phyloP scores from a whole-genome alignment of 805 yeast genomes.

The Soucietia sequanensis region DNA sequence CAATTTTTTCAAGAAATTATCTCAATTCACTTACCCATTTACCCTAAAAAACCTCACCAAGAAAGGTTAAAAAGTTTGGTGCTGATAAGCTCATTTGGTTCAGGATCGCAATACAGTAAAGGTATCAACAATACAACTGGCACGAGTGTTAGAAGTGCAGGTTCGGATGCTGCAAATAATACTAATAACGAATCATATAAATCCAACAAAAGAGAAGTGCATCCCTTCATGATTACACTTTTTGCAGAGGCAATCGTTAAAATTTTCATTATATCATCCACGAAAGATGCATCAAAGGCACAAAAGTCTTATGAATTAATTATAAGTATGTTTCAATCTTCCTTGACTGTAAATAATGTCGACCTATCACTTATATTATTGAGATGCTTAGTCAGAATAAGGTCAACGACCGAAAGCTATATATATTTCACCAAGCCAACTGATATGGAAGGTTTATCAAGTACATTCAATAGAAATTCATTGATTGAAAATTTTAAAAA shows the following conservation, averaged over 20 bases:
- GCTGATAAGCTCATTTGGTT: slow-evolving; percentile 20
- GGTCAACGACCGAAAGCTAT: slow-evolving; percentile 45
- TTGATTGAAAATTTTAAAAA: slow-evolving; percentile 22
- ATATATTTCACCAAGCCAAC: slow-evolving; percentile 51
- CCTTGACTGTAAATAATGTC: slow-evolving; percentile 32
- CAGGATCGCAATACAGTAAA: slow-evolving; percentile 9
- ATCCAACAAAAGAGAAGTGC: slow-evolving; percentile 4
- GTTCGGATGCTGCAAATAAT: neutral
- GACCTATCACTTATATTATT: slow-evolving; percentile 46
- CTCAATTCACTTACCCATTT: slow-evolving; percentile 9
- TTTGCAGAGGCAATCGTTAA: slow-evolving; percentile 24
- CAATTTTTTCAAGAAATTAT: slow-evolving; percentile 15
- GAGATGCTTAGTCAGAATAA: slow-evolving; percentile 52
- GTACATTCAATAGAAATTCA: slow-evolving; percentile 53
- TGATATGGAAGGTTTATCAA: slow-evolving; percentile 67
- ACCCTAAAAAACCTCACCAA: slow-evolving; percentile 7
- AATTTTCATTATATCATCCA: slow-evolving; percentile 22
- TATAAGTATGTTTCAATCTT: slow-evolving; percentile 32
- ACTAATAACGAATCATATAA: slow-evolving; percentile 2
- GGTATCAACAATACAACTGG: neutral
- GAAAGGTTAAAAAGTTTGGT: slow-evolving; percentile 26
- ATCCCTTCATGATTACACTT: slow-evolving; percentile 8
- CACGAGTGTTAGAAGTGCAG: neutral
- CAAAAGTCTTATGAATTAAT: slow-evolving; percentile 27
- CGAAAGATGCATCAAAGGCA: slow-evolving; percentile 24